Conservation (phyloP, 768 basidiomycete genomes). For the Guyanaporus albipodus region DNA sequence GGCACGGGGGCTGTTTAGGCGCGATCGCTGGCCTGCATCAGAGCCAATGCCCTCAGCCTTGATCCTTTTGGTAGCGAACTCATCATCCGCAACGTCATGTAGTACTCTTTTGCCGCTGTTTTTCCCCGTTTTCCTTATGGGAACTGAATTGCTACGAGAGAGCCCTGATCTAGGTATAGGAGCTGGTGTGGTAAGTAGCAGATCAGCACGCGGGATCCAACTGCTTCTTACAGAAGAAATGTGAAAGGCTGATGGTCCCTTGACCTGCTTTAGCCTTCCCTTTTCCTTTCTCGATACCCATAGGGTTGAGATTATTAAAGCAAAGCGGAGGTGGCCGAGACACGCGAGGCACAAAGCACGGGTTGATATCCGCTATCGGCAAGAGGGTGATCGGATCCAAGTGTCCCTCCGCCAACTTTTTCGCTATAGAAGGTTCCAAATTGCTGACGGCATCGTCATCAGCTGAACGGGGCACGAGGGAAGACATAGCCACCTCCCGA, state of each 20-base stretch:
- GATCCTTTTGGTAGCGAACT: constrained; percentile 51
- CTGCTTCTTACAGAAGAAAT: constrained; percentile 58
- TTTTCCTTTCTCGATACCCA: constrained; percentile 41
- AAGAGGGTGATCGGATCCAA: constrained; percentile 64
- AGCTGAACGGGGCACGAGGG: neutral
- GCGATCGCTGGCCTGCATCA: constrained; percentile 31
- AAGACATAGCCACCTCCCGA: constrained; percentile 50
- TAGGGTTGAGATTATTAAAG: constrained; percentile 24
- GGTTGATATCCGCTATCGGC: constrained; percentile 79
- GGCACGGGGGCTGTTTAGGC: constrained; percentile 11
- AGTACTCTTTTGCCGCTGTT: constrained; percentile 76
- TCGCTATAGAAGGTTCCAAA: constrained; percentile 61
- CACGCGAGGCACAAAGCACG: constrained; percentile 52
- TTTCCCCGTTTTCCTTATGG: constrained; percentile 41
- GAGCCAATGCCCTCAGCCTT: constrained; percentile 20
- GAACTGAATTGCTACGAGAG: constrained; percentile 27
- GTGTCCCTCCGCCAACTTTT: constrained; percentile 62
- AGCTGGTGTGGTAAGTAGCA: constrained; percentile 28
- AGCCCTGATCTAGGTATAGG: constrained; percentile 25
- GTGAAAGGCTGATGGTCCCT: constrained; percentile 42
- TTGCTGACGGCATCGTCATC: constrained; percentile 41
- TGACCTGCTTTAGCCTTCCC: constrained; percentile 36
- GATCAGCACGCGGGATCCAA: constrained; percentile 36
- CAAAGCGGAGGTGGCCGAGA: constrained; percentile 41
- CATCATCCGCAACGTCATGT: constrained; percentile 65